Percentiles rank a stretch among this genome's conserved stretches.
phyloP scores from a whole-genome alignment of 805 yeast species.

The Wickerhamiella brachini region DNA sequence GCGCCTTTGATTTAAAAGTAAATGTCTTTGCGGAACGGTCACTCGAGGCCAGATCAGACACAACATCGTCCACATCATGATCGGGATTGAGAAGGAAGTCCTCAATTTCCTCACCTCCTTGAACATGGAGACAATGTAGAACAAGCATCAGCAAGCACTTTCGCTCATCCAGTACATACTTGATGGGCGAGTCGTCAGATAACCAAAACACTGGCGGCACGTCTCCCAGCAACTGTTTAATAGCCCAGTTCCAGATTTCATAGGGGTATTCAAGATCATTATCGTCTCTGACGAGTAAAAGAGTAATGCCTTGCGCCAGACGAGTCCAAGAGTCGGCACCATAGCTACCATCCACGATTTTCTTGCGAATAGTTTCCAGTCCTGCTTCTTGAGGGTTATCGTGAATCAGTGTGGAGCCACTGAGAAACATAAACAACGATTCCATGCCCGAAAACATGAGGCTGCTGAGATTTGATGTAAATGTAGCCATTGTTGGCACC shows the following conservation, averaged over 20 bases:
- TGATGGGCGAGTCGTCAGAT: conserved; percentile 13
- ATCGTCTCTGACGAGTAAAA: neutral
- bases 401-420: neutral
- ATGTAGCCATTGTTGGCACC: conserved; percentile 66
- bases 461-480: conserved; percentile 11
- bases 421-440: neutral
- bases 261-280: conserved; percentile 1
- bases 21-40: neutral
- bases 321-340: neutral
- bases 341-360: neutral
- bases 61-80: neutral
- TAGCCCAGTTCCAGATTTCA: conserved; percentile 8
- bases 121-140: neutral
- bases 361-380: neutral
- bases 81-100: neutral
- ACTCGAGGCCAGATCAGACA: neutral
- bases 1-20: neutral
- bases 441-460: neutral
- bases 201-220: conserved; percentile 12
- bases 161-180: conserved; percentile 5
- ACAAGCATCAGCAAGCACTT: neutral
- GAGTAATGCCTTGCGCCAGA: conserved; percentile 1
- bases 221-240: conserved; percentile 1
- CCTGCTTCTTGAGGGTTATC: neutral
- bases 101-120: neutral